Percentiles rank a stretch among this genome's conserved stretches.
phyloP scores from a whole-genome alignment of 164 flowering plant genomes.

The Liriodendron chinense region DNA sequence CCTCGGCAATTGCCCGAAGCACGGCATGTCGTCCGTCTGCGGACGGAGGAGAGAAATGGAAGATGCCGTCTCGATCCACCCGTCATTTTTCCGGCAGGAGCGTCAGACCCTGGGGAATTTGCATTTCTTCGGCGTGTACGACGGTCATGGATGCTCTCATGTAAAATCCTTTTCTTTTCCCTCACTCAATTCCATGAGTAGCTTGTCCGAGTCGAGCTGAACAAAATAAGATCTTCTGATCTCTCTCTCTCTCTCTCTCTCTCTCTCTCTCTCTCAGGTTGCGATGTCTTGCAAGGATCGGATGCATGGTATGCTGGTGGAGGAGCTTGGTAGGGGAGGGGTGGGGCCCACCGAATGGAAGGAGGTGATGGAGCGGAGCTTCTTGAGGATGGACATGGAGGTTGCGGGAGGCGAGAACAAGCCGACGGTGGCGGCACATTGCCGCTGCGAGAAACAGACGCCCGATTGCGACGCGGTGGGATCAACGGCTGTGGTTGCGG shows the following conservation, averaged over 20 bases:
- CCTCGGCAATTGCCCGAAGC: conserved; percentile 10
- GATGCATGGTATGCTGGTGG: conserved; percentile 64
- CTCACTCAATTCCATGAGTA: background rate
- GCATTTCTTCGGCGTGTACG: conserved; percentile 78
- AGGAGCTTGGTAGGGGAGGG: conserved; percentile 39
- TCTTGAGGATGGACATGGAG: conserved; percentile 65
- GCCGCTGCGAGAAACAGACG: conserved; percentile 73
- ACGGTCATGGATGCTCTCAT: conserved; percentile 97
- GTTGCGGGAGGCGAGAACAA: conserved; percentile 22
- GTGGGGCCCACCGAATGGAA: conserved; percentile 37
- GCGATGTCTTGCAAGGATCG: conserved; percentile 69
- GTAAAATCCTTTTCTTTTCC: conserved; percentile 26
- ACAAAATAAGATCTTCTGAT: background rate
- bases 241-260: too few relatives aligned
- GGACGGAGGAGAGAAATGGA: conserved; percentile 82
- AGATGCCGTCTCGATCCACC: conserved; percentile 58
- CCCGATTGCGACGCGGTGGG: conserved; percentile 91
- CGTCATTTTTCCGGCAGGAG: conserved; percentile 20
- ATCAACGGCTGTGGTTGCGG: conserved; percentile 82
- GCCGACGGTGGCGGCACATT: conserved; percentile 20
- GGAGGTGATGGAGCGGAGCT: conserved; percentile 50
- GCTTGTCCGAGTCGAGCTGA: background rate
- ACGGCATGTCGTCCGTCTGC: conserved; percentile 19
- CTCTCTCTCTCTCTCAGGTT: conserved; percentile 39
- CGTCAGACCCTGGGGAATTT: conserved; percentile 9